Percentiles rank a stretch among this genome's conserved stretches.
These are phyloP conservation scores for Nasturtium officinale DNA, from an alignment of 345 rosid genomes.

Conservation along the genomic window DNA sequence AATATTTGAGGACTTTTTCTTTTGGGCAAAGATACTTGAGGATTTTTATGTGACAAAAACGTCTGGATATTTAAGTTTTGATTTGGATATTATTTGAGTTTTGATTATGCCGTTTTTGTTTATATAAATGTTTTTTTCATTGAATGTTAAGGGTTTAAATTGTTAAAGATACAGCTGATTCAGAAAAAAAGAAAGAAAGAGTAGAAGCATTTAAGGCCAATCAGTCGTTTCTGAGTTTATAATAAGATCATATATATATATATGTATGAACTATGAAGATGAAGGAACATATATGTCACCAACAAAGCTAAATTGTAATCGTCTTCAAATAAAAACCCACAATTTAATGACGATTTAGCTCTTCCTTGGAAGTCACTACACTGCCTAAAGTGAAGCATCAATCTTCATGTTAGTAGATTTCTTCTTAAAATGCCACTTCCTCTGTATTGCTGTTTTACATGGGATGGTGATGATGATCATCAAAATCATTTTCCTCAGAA, in stretches of 20 bases:
- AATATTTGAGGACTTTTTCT: background rate
- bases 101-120: background rate
- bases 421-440: constrained; percentile 6
- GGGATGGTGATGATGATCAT: constrained; percentile 29
- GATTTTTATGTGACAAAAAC: background rate
- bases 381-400: constrained; percentile 23
- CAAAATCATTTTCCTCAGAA: constrained; percentile 42
- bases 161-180: background rate
- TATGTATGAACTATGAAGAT: constrained; percentile 12
- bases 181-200: background rate
- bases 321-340: background rate
- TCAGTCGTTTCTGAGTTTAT: background rate
- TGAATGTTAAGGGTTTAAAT: background rate
- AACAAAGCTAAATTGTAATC: constrained; percentile 11
- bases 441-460: constrained; percentile 31
- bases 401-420: constrained; percentile 33
- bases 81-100: background rate
- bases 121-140: background rate
- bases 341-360: background rate
- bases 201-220: background rate
- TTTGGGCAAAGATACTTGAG: background rate
- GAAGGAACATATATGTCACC: constrained; percentile 7
- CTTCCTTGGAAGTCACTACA: constrained; percentile 15
- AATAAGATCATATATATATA: background rate
- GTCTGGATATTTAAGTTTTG: background rate